Percentiles rank a stretch among this genome's conserved stretches.
Conservation (phyloP, 495 filamentous ascomycete species). For the Penicillium ucsense region DNA sequence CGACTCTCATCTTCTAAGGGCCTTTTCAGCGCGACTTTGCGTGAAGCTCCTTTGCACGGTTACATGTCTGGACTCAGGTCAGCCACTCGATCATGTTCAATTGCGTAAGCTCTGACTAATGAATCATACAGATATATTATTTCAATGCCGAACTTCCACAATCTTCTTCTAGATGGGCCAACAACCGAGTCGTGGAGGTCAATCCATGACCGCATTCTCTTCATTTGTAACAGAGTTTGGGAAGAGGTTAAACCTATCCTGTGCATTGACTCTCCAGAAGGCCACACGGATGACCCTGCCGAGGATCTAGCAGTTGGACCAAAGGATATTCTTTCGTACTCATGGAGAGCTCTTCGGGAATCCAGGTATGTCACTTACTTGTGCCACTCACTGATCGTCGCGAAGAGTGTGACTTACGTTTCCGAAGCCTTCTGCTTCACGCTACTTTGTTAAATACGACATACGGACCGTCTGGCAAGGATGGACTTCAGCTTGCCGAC, state of each 20-base stretch:
- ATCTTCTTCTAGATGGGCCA: constrained; percentile 14
- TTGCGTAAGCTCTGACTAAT: not conserved
- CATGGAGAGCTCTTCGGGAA: constrained; percentile 85
- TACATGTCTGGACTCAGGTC: constrained; percentile 57
- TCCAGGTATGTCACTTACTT: constrained; percentile 50
- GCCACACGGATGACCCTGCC: constrained; percentile 63
- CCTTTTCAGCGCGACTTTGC: constrained; percentile 50
- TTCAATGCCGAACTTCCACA: constrained; percentile 28
- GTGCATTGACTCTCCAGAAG: constrained; percentile 88
- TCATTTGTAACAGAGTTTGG: constrained; percentile 60
- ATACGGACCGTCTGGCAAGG: constrained; percentile 24
- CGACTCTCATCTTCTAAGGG: constrained; percentile 46
- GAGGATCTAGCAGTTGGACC: constrained; percentile 60
- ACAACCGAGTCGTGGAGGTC: constrained; percentile 20
- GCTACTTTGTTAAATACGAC: constrained; percentile 27
- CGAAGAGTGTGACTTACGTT: too few species aligned
- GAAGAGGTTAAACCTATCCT: constrained; percentile 59
- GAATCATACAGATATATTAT: constrained; percentile 32
- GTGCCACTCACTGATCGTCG: not conserved
- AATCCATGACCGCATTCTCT: constrained; percentile 47
- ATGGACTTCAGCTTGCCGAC: constrained; percentile 27
- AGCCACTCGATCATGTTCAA: not conserved
- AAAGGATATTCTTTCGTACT: constrained; percentile 85
- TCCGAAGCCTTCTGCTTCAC: constrained; percentile 39
- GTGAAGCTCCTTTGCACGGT: constrained; percentile 60